Percentiles rank a stretch among this genome's conserved stretches.
Evolutionary conservation across 208 protist genomes (phyloP).

Genomic region (Blastocrithidia nonstop): DNA sequence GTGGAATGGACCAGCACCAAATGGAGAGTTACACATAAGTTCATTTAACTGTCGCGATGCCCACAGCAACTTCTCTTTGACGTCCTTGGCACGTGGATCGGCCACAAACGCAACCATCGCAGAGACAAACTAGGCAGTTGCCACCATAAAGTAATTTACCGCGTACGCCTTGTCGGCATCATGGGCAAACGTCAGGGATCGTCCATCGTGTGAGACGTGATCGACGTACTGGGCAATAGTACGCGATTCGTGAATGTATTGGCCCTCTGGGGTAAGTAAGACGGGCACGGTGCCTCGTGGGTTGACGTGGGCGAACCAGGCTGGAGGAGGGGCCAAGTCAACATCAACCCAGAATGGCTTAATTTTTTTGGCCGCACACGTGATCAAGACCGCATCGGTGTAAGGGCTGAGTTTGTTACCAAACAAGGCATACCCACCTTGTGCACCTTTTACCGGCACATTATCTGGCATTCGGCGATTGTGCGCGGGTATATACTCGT

Average conservation of each 20-base stretch:
- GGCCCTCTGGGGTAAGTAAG: slow-evolving; percentile 28
- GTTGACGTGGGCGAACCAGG: slow-evolving; percentile 56
- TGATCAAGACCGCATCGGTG: slow-evolving; percentile 33
- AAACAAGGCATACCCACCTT: slow-evolving; percentile 33
- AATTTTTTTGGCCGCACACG: slow-evolving; percentile 26
- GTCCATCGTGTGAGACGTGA: slow-evolving; percentile 4
- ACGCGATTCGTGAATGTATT: slow-evolving; percentile 45
- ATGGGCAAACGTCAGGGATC: slow-evolving; percentile 16
- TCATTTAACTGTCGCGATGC: slow-evolving; percentile 28
- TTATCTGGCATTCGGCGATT: slow-evolving; percentile 16
- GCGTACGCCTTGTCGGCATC: slow-evolving; percentile 32
- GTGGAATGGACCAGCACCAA: slow-evolving; percentile 48
- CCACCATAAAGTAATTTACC: slow-evolving; percentile 20
- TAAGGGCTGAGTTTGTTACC: slow-evolving; percentile 32
- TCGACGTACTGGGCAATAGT: slow-evolving; percentile 53
- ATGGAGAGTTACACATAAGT: slow-evolving; percentile 20
- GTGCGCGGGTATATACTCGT: slow-evolving; percentile 21
- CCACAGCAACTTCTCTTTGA: slow-evolving; percentile 28
- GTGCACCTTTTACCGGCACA: slow-evolving; percentile 12
- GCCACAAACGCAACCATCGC: slow-evolving; percentile 7
- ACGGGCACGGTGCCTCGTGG: slow-evolving; percentile 43
- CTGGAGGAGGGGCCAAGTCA: slow-evolving; percentile 16
- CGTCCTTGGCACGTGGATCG: slow-evolving; percentile 9
- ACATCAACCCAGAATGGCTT: slow-evolving; percentile 22
- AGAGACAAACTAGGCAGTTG: slow-evolving; percentile 14